Base-by-base conservation (phyloP, 2,329 filamentous ascomycete species). In the Verticillium longisporum region DNA sequence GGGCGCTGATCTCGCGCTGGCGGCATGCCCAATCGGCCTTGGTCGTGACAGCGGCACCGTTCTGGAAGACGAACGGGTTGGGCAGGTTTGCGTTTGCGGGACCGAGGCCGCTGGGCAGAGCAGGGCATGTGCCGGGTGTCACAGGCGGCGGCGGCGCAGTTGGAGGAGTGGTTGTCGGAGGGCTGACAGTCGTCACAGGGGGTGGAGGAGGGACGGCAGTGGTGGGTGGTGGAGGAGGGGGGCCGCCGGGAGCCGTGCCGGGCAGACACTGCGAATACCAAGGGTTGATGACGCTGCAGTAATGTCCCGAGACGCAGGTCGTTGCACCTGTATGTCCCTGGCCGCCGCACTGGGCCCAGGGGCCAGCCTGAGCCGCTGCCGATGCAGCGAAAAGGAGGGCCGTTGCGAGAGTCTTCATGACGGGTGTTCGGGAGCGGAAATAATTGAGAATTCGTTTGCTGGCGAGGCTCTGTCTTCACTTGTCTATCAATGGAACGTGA, bases 321-420 rank as follows among this genome's bases (percentile, higher is more conserved):
- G 71, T 78, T 1, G 67, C 34, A 4, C 78, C 77, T 13, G 66
- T 67, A 66, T 69, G 78, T 41, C 63, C 63, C 11, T 66, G 68
- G 32, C 78, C 78, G 53, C 78, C 78, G 53, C 78, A 80, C 64
- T 80, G 78, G 2, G 62, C 71, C 66, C 71, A 80, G 1, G 61
- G 53, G 1, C 56, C 59, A 6, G 56, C 41, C 38, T 58, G 56
- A 21, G 61, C 56, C 62, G 59, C 65, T 66, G 26, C 64, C 63
- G 13, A 34, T 7, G 32, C 13, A 14, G 45, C 21, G 6, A 45
- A 66, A 60, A 1, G 62, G 36, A 1, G 64, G 9, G 36, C 55
- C n/a, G n/a, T 11, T 21, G 4, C 62, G 65, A 7, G 54, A 34
- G 21, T 63, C n/a, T 21, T 26, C 41, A 50, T 50, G 6, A 11